Base-by-base conservation (phyloP, 176 grass and related monocot genomes). In the Tuctoria greenei region DNA sequence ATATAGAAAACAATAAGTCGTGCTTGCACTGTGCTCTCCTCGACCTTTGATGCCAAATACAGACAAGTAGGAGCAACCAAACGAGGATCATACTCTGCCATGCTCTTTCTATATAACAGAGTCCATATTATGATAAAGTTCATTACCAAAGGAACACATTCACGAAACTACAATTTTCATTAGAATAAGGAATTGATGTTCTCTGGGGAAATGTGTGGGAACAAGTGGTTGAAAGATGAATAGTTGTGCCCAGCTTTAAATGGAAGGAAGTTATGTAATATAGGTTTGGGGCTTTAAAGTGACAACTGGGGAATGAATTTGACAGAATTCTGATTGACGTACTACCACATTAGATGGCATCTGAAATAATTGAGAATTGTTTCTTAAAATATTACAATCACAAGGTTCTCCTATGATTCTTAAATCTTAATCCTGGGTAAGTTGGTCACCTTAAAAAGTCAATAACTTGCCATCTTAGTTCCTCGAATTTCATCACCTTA, bases 1-100 rank as follows among this genome's bases (percentile, higher is more conserved):
- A 99, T 99, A 74, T 99, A 99, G 72, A 99, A 99, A 26, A 95
- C 95, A 84, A 95, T 87, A 82, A 99, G 91, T 50, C 95, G 91
- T 67, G 95, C 95, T 88, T 99, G 95, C 60, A 95, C 95, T 11
- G 89, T 99, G 69, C 91, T 95, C 77, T 99, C 95, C 59, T 99
- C 95, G 58, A 90, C 95, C 80, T 99, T 95, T 47, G 95, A 95
- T 64, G 95, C 91, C 54, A 95, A 92, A 93, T 99, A 99, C 86
- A 99, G 87, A 85, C 91, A 99, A 62, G 91, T 88, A 9, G 95
- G 95, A 25, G 95, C 89, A 80, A 95, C 91, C 82, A 99, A 71
- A 66, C 87, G 80, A 71, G 95, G 95, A 84, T 99, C 95, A 75
- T 92, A 99, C 34, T 99, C 89, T 15, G 77, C 82, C 95, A 95